These are phyloP conservation scores for Pyrus hybrid DNA, from an alignment of 331 rosid genomes.

Conservation along the genomic window DNA sequence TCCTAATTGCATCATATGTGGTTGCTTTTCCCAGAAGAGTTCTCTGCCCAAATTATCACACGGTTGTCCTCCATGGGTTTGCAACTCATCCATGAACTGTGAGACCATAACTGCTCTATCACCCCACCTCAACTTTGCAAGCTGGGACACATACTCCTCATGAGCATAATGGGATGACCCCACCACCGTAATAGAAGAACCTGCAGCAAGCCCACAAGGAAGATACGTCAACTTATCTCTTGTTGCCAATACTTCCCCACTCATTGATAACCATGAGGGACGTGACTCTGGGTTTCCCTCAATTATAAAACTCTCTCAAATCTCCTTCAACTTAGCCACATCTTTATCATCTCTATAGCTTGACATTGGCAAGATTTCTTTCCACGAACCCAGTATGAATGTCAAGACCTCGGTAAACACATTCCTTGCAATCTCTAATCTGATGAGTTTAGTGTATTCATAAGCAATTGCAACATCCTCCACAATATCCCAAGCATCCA, in stretches of 20 bases:
- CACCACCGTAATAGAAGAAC: constrained; percentile 83
- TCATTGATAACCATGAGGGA: constrained; percentile 85
- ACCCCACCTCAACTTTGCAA: constrained; percentile 40
- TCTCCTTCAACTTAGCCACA: constrained; percentile 11
- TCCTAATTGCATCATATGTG: no score
- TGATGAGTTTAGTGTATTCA: no score
- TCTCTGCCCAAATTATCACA: no score
- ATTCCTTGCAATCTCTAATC: no score
- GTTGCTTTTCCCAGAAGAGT: no score
- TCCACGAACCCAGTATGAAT: no score
- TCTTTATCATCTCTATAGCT: no score
- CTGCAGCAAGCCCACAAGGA: constrained; percentile 98
- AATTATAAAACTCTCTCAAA: constrained; percentile 36
- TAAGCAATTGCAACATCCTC: no score
- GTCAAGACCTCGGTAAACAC: no score
- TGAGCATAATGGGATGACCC: constrained; percentile 88
- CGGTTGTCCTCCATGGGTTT: neutral
- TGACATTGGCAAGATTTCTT: no score
- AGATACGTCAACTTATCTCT: constrained; percentile 80
- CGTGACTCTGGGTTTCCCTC: constrained; percentile 66
- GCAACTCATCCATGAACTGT: constrained; percentile 88
- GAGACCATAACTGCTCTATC: constrained; percentile 61
- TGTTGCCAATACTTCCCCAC: constrained; percentile 49
- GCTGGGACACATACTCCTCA: constrained; percentile 63
- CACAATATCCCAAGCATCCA: no score